Evolutionary conservation across 345 rosid genomes (phyloP).

Genomic region (Corchorus capsularis): DNA sequence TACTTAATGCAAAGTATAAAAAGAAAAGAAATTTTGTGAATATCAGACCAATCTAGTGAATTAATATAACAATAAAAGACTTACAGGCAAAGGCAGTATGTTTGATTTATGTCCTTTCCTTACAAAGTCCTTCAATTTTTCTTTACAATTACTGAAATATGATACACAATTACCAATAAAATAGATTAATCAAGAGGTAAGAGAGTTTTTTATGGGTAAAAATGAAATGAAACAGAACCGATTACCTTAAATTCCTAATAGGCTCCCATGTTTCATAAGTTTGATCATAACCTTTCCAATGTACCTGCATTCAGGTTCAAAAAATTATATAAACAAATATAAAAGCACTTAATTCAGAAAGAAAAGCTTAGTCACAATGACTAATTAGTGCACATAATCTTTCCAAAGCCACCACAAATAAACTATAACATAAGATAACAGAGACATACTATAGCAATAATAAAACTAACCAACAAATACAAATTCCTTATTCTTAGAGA

Average conservation of each 20-base stretch:
- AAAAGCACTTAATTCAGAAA: not conserved
- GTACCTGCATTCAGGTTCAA: conserved; percentile 39
- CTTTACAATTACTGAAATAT: conserved; percentile 44
- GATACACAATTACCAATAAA: not conserved
- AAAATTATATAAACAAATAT: not conserved
- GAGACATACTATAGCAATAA: too few relatives aligned
- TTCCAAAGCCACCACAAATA: not conserved
- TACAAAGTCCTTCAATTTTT: conserved; percentile 51
- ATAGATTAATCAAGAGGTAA: conserved; percentile 1
- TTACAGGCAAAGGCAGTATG: conserved; percentile 66
- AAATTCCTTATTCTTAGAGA: too few relatives aligned
- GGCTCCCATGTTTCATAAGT: conserved; percentile 72
- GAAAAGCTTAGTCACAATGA: not conserved
- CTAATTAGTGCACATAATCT: not conserved
- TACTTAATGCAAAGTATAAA: not conserved
- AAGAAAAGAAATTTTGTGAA: not conserved
- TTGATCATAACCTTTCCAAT: conserved; percentile 59
- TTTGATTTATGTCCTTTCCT: conserved; percentile 40
- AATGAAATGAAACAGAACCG: not conserved
- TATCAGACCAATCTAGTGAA: not conserved
- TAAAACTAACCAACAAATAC: too few relatives aligned
- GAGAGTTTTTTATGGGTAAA: not conserved
- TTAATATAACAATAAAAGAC: conserved; percentile 19
- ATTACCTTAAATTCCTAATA: conserved; percentile 54
- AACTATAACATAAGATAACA: not conserved